phyloP scores from a whole-genome alignment of 2,329 filamentous ascomycete genomes.

The Botrytis squamosa region DNA sequence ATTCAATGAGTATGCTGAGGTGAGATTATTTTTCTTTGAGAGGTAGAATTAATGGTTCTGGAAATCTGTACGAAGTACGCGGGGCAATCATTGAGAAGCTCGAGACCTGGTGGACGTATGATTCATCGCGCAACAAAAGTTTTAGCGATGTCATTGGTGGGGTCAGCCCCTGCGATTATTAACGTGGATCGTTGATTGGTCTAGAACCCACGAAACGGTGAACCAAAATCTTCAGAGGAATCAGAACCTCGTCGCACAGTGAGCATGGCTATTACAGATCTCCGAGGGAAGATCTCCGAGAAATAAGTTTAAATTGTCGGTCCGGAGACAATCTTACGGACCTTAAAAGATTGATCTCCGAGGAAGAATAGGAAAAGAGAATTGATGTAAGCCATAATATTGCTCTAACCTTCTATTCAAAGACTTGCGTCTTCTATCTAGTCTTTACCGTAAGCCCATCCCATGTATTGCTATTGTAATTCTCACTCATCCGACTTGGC shows the following conservation, averaged over 20 bases:
- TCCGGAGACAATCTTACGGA: not conserved
- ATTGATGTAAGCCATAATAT: slow-evolving; percentile 7
- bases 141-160: slow-evolving; percentile 17
- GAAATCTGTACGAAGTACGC: slow-evolving; percentile 3
- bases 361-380: not conserved
- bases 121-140: slow-evolving; percentile 1
- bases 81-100: slow-evolving; percentile 6
- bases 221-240: not conserved
- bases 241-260: not conserved
- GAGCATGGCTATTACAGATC: not conserved
- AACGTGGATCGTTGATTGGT: slow-evolving; percentile 10
- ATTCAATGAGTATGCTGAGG: not conserved
- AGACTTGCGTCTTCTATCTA: slow-evolving; percentile 20
- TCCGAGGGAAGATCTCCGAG: slow-evolving; percentile 13
- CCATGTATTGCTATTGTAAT: not conserved
- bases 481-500: slow-evolving; percentile 26
- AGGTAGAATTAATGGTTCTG: not conserved
- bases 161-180: slow-evolving; percentile 4
- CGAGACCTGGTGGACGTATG: not conserved
- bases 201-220: too few relatives aligned
- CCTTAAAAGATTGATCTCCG: not conserved
- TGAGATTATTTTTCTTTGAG: slow-evolving; percentile 17
- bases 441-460: not conserved
- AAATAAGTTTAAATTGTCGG: not conserved
- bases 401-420: not conserved